Conservation (phyloP, 805 yeast genomes). For the Kazachstania bromeliacearum region DNA sequence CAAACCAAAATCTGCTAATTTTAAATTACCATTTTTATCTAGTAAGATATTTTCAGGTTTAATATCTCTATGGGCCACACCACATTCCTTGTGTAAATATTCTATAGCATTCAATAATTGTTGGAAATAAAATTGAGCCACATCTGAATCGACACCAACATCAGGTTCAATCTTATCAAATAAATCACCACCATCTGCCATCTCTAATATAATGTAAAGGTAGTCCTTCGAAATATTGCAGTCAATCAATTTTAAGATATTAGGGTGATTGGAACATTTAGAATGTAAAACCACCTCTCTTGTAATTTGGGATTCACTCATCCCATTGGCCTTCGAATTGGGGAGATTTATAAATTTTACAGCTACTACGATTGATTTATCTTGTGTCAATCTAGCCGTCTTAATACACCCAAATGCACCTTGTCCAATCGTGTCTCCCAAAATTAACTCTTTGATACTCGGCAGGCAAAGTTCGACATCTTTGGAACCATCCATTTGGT, state of each 20-base stretch:
- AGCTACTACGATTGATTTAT: slow-evolving; percentile 39
- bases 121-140: slow-evolving; percentile 59
- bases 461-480: slow-evolving; percentile 36
- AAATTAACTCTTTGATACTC: slow-evolving; percentile 34
- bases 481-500: too few species aligned
- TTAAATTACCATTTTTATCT: slow-evolving; percentile 55
- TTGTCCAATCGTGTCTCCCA: slow-evolving; percentile 51
- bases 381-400: slow-evolving; percentile 34
- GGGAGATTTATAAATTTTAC: slow-evolving; percentile 46
- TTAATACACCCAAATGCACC: slow-evolving; percentile 62
- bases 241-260: slow-evolving; percentile 46
- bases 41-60: slow-evolving; percentile 68
- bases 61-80: slow-evolving; percentile 63
- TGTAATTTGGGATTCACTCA: slow-evolving; percentile 35
- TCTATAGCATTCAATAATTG: slow-evolving; percentile 55
- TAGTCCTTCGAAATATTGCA: slow-evolving; percentile 47
- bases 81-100: slow-evolving; percentile 53
- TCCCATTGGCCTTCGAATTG: slow-evolving; percentile 29
- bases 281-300: slow-evolving; percentile 53
- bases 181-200: slow-evolving; percentile 66
- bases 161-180: slow-evolving; percentile 76
- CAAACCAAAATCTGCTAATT: slow-evolving; percentile 70
- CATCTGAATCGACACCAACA: slow-evolving; percentile 53
- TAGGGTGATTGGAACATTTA: slow-evolving; percentile 48
- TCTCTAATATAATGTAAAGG: slow-evolving; percentile 58